Percentiles rank a stretch among this genome's conserved stretches.
These are phyloP conservation scores for Pythium dissotocum DNA, from an alignment of 352 stramenopile genomes.

Conservation along the genomic window DNA sequence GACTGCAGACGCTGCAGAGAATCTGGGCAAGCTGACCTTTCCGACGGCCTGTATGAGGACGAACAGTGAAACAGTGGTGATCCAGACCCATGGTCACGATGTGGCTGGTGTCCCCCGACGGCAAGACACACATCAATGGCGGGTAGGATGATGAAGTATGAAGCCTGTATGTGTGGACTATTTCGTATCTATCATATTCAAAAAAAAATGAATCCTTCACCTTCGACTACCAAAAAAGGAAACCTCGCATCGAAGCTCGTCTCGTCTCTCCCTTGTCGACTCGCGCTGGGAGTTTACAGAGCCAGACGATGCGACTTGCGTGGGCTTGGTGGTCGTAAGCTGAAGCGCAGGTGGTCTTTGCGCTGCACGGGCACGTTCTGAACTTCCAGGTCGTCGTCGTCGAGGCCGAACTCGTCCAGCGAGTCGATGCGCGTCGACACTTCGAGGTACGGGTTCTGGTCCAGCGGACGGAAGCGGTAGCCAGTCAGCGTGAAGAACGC, in stretches of 20 bases:
- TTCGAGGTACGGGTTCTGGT: conserved; percentile 92
- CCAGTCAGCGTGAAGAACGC: conserved; percentile 93
- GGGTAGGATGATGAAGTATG: too few relatives aligned
- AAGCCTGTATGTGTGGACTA: not conserved
- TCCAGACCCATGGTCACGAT: too few relatives aligned
- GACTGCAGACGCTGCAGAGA: not conserved
- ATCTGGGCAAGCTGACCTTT: not conserved
- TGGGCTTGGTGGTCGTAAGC: conserved; percentile 24
- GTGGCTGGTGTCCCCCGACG: too few relatives aligned
- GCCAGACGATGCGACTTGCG: conserved; percentile 14
- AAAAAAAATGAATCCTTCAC: not conserved
- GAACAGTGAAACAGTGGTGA: too few relatives aligned
- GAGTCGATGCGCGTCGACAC: conserved; percentile 72
- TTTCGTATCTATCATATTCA: not conserved
- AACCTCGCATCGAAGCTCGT: too few relatives aligned
- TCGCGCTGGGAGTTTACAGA: not conserved
- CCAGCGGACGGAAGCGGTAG: conserved; percentile 89
- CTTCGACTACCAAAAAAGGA: not conserved
- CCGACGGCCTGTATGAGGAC: not conserved
- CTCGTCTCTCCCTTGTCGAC: not conserved
- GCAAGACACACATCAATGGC: too few relatives aligned
- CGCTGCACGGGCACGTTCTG: conserved; percentile 34
- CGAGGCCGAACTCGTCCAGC: conserved; percentile 72
- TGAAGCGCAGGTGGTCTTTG: conserved; percentile 34
- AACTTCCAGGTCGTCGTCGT: conserved; percentile 52